Conservation (phyloP, 352 stramenopile genomes). For the Phytophthora crassamura region DNA sequence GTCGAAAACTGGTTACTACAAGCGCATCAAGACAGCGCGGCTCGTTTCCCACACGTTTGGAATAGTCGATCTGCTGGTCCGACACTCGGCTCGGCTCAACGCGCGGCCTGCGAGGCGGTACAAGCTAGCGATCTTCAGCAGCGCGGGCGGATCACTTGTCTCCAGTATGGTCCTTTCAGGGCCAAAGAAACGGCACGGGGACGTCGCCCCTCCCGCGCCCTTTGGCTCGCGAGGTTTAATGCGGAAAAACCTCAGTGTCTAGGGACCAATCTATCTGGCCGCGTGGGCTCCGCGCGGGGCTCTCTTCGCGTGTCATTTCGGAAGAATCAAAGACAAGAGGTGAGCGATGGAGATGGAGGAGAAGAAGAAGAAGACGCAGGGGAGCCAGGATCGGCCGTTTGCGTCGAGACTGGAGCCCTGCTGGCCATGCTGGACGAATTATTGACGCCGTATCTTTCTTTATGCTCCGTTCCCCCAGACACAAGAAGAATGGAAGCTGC, state of each 20-base stretch:
- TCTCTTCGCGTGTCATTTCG: slow-evolving; percentile 48
- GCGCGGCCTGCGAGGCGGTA: neutral
- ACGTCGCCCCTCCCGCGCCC: slow-evolving; percentile 40
- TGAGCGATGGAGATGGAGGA: slow-evolving; percentile 7
- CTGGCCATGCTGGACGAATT: neutral
- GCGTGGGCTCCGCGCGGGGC: slow-evolving; percentile 10
- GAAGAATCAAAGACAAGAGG: slow-evolving; percentile 49
- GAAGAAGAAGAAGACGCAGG: no score
- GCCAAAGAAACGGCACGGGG: slow-evolving; percentile 30
- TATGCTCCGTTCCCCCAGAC: slow-evolving; percentile 11
- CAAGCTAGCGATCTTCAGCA: slow-evolving; percentile 2
- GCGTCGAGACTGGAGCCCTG: neutral
- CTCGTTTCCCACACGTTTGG: slow-evolving; percentile 22
- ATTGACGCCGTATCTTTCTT: slow-evolving; percentile 30
- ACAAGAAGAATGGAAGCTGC: slow-evolving; percentile 45
- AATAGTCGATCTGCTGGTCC: slow-evolving; percentile 13
- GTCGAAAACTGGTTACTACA: no score
- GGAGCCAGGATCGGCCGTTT: no score
- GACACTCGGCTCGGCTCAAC: neutral
- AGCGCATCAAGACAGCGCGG: neutral
- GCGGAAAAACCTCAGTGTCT: slow-evolving; percentile 39
- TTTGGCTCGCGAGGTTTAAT: slow-evolving; percentile 31
- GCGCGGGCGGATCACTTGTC: slow-evolving; percentile 3
- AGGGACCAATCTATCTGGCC: slow-evolving; percentile 41
- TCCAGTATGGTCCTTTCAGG: neutral